Evolutionary conservation across 352 stramenopile species (phyloP).

Genomic region (Pythium vanterpoolii): DNA sequence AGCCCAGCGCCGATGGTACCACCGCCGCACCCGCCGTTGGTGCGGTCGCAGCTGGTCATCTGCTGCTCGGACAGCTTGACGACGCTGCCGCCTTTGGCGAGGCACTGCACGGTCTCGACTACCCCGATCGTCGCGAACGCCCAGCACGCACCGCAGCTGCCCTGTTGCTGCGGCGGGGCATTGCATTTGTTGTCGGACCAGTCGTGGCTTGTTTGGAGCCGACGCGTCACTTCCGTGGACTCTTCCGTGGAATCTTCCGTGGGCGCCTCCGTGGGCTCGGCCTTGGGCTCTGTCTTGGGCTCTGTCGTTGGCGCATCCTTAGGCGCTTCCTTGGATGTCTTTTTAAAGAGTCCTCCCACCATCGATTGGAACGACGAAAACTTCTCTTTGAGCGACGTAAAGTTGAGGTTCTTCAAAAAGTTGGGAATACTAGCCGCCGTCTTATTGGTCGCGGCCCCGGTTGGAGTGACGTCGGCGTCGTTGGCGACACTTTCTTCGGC

Average conservation of each 20-base stretch:
- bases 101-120: conserved; percentile 28
- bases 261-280: no score
- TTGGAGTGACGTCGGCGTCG: neutral
- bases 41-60: conserved; percentile 15
- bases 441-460: neutral
- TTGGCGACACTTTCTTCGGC: conserved; percentile 6
- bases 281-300: no score
- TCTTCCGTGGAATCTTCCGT: no score
- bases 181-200: conserved; percentile 19
- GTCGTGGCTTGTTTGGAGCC: conserved; percentile 7
- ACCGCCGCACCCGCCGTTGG: conserved; percentile 18
- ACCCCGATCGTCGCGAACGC: conserved; percentile 33
- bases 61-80: conserved; percentile 26
- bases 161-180: conserved; percentile 30
- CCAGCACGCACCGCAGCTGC: conserved; percentile 44
- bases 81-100: conserved; percentile 14
- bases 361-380: conserved; percentile 2
- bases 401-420: conserved; percentile 15
- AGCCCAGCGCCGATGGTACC: conserved; percentile 11
- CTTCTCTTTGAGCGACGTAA: conserved; percentile 6
- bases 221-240: no score
- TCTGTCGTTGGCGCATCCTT: no score
- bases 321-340: neutral
- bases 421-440: neutral
- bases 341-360: neutral